Evolutionary conservation across 345 rosid species (phyloP), one percentile per base, ranked within the genome.

Genomic region (Camelina hispida): DNA sequence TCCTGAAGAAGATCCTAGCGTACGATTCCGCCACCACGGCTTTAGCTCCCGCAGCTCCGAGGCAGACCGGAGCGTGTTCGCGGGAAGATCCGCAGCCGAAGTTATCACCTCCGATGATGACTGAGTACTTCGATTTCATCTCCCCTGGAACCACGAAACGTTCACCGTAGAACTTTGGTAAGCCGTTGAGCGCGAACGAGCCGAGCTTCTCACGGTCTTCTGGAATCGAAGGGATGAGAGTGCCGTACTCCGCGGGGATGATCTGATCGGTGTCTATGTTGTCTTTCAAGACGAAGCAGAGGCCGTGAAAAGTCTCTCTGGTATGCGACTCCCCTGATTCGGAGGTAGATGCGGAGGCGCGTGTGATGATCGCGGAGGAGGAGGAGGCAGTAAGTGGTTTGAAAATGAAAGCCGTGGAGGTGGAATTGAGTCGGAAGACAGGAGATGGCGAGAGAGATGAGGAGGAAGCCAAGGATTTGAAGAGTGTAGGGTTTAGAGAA

Each of bases 211-310:
- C 89, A 56, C 87, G 88, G 65, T 89, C 96, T 9, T 78, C 87
- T 3, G 84, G 97, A 37, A 83, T 83, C 5, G 97, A 88, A 1
- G 97, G 97, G 57, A 86, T 87, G 1, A 91, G 82, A 6, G 97
- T 89, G 28, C 85, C 87, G 85, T 89, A 85, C 68, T 91, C 96
- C 0, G 93, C 91, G 15, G 97, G 97, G 71, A 89, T 89, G 62
- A 91, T 91, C 63, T 91, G 97, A 77, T 91, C 95, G 22, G 97
- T 89, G 84, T 91, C 96, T 47, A 91, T 89, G 84, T 91, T 89
- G 83, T 91, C 96, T 4, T 91, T 85, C 58, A 89, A 83, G 7
- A 91, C 96, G 38, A 85, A 91, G 80, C 97, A 91, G 72, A 82
- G 88, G 9, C 97, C 97, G 40, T 89, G 93, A 66, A 91, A 91